These are phyloP conservation scores for Truncatella angustata DNA, from an alignment of 2,329 filamentous ascomycete genomes.

Conservation along the genomic window DNA sequence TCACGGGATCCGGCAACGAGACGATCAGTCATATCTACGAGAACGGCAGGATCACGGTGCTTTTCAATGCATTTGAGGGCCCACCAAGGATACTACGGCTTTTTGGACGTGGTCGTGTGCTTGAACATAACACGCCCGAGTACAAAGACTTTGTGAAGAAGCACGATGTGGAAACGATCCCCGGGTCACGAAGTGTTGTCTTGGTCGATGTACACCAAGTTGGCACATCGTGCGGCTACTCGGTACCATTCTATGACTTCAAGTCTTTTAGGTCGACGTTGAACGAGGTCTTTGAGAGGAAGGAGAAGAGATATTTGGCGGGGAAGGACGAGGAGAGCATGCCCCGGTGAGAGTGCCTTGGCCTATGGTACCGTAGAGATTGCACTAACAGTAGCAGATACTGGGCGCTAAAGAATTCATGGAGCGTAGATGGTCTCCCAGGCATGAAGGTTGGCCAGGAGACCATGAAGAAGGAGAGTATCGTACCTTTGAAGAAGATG, in stretches of 20 bases:
- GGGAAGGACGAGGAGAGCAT: constrained; percentile 36
- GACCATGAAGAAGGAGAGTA: constrained; percentile 26
- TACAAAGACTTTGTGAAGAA: constrained; percentile 34
- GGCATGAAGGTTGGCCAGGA: constrained; percentile 32
- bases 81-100: constrained; percentile 36
- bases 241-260: constrained; percentile 38
- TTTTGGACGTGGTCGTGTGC: constrained; percentile 35
- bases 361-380: no score
- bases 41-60: constrained; percentile 71
- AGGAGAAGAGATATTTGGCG: constrained; percentile 26
- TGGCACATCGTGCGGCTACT: constrained; percentile 38
- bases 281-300: constrained; percentile 30
- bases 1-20: constrained; percentile 73
- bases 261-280: constrained; percentile 33
- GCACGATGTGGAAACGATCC: constrained; percentile 24
- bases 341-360: constrained; percentile 27
- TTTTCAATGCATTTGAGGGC: constrained; percentile 57
- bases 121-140: constrained; percentile 29
- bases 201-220: constrained; percentile 37
- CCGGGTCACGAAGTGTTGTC: constrained; percentile 34
- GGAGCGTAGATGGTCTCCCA: constrained; percentile 37
- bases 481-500: constrained; percentile 38
- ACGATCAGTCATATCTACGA: constrained; percentile 75
- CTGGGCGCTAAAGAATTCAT: constrained; percentile 39
- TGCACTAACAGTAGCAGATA: constrained; percentile 27